Conservation (phyloP, 768 basidiomycete species). For the Rhizopogon vesiculosus region DNA sequence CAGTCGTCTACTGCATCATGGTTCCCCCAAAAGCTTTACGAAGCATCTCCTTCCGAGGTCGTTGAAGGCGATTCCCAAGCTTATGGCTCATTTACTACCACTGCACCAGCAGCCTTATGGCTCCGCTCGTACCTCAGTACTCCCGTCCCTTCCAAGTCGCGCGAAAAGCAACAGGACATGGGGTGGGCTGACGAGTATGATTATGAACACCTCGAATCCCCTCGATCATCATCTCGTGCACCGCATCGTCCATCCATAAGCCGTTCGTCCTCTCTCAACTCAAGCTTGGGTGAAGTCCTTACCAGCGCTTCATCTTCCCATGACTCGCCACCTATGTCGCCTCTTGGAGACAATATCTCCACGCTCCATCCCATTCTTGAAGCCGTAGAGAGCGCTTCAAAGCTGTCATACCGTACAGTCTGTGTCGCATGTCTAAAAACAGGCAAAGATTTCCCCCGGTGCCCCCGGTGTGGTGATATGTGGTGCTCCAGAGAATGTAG, state of each 20-base stretch:
- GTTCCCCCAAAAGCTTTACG: conserved; percentile 17
- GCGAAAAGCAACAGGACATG: neutral
- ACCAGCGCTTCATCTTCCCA: conserved; percentile 6
- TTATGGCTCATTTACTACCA: conserved; percentile 37
- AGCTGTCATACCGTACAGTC: conserved; percentile 34
- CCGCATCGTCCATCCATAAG: conserved; percentile 35
- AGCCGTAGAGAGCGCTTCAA: conserved; percentile 48
- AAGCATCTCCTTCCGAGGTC: conserved; percentile 16
- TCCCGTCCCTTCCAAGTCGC: conserved; percentile 7
- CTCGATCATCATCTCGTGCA: conserved; percentile 17
- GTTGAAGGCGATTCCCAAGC: conserved; percentile 20
- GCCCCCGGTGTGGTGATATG: conserved; percentile 50
- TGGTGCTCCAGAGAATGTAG: conserved; percentile 68
- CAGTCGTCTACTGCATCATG: conserved; percentile 21
- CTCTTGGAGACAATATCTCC: conserved; percentile 7
- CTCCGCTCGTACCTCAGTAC: conserved; percentile 21
- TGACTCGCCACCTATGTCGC: conserved; percentile 12
- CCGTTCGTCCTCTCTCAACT: conserved; percentile 31
- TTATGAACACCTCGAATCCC: conserved; percentile 25
- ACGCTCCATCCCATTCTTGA: conserved; percentile 42
- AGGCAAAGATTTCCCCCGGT: conserved; percentile 58
- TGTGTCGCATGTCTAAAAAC: conserved; percentile 52
- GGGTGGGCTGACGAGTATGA: conserved; percentile 4
- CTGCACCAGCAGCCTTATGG: conserved; percentile 26
- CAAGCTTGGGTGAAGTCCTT: conserved; percentile 8